Evolutionary conservation across 2,329 filamentous ascomycete species (phyloP).

Genomic region (Fusarium papillatum): DNA sequence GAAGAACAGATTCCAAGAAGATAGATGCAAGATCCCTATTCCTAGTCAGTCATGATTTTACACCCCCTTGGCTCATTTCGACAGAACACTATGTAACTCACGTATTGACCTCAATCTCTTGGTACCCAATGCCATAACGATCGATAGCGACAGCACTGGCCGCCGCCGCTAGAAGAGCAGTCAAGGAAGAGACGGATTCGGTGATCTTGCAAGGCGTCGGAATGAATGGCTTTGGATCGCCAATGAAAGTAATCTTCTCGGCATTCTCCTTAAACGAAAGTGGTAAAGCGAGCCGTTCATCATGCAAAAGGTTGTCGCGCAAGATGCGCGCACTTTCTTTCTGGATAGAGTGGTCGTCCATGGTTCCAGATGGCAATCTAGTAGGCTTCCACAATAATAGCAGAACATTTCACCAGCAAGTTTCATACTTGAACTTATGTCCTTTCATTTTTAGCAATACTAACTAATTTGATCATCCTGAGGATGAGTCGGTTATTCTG

Average conservation of each 20-base stretch:
- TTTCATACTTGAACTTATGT: not conserved
- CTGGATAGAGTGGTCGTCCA: not conserved
- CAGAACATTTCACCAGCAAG: not conserved
- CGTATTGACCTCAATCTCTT: slow-evolving; percentile 24
- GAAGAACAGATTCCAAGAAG: slow-evolving; percentile 33
- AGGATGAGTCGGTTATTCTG: not conserved
- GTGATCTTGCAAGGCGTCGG: slow-evolving; percentile 28
- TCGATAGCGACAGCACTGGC: slow-evolving; percentile 19
- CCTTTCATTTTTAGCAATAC: too few species aligned
- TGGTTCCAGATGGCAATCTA: not conserved
- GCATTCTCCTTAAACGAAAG: slow-evolving; percentile 8
- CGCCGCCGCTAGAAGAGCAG: slow-evolving; percentile 16
- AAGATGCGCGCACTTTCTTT: not conserved
- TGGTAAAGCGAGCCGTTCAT: slow-evolving; percentile 5
- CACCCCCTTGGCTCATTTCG: not conserved
- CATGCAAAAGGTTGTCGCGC: not conserved
- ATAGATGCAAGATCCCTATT: slow-evolving; percentile 25
- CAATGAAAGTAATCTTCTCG: slow-evolving; percentile 18
- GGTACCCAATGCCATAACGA: slow-evolving; percentile 23
- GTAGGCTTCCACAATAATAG: not conserved
- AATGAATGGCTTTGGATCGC: slow-evolving; percentile 20
- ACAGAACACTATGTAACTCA: not conserved
- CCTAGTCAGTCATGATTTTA: not conserved
- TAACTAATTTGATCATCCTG: too few species aligned
- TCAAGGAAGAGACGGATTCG: slow-evolving; percentile 16